A percentile compares a stretch with the other conserved stretches of the same genome.
Conservation (phyloP, 2,329 filamentous ascomycete genomes). For the Aureobasidium zeae region DNA sequence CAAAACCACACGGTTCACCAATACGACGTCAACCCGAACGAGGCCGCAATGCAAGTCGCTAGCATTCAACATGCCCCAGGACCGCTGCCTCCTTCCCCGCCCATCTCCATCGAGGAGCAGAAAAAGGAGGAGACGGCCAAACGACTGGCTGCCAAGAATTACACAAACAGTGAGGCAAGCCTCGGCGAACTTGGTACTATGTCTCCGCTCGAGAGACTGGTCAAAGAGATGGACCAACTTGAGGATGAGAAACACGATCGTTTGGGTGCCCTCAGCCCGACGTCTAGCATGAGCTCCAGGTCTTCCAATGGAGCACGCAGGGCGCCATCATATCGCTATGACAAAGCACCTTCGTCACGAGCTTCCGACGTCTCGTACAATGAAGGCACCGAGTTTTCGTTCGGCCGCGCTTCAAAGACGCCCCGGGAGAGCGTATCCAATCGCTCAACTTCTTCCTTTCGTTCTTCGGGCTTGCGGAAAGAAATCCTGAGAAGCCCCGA, state of each 20-base stretch:
- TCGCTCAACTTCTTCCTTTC: conserved; percentile 42
- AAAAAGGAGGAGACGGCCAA: conserved; percentile 32
- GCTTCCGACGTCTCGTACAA: conserved; percentile 26
- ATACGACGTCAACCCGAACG: conserved; percentile 73
- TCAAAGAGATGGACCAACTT: conserved; percentile 57
- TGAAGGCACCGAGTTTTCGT: conserved; percentile 33
- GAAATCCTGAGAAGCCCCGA: conserved; percentile 73
- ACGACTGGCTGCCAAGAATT: conserved; percentile 21
- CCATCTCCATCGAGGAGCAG: conserved; percentile 68
- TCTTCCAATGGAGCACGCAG: conserved; percentile 42
- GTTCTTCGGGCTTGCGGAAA: conserved; percentile 64
- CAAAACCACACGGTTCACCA: conserved; percentile 86
- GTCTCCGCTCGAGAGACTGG: conserved; percentile 66
- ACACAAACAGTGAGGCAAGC: conserved; percentile 57
- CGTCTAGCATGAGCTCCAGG: conserved; percentile 51
- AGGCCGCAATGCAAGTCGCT: conserved; percentile 64
- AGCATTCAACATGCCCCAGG: conserved; percentile 80
- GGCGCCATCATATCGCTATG: conserved; percentile 36
- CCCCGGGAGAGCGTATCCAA: conserved; percentile 34
- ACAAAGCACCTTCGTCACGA: conserved; percentile 33
- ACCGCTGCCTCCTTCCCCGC: conserved; percentile 68
- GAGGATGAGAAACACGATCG: conserved; percentile 52
- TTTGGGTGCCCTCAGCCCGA: conserved; percentile 58
- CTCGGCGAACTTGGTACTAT: conserved; percentile 53
- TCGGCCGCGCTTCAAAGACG: conserved; percentile 23